Base-by-base conservation (phyloP, 2,329 filamentous ascomycete genomes). In the Pestalotiopsis sp. region DNA sequence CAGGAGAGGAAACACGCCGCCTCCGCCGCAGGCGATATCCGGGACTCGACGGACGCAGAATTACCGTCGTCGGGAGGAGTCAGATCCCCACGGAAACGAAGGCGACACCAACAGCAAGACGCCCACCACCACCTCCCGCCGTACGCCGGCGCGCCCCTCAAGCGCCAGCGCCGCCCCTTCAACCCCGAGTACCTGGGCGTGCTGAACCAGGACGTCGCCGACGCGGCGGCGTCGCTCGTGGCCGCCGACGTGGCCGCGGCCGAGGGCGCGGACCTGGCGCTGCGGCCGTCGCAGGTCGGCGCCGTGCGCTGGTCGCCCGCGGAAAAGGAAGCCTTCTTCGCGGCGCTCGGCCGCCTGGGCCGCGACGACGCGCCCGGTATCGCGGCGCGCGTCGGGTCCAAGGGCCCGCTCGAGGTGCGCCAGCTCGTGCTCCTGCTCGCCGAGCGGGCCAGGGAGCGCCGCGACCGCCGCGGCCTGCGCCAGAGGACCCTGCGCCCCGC, bases 291-390 rank as follows among this genome's bases (percentile, higher is more conserved):
- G 2, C 92, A 94, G 74, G 81, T 94, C 65, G 94, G 94, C 25
- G 84, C 89, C 31, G 89, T 90, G 0, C 73, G 80, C 12, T 98
- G 95, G 95, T 90, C 87, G 0, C 70, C 86, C 0, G 73, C 81
- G 1, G 95, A 98, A 75, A 97, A 97, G 76, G 82, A 86, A 1
- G 73, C 83, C 0, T 87, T 97, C 68, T 97, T 93, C 77, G 83
- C 87, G 14, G 86, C 88, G 0, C 78, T 97, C 3, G 83, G 86
- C 1, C 87, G 87, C 0, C 84, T 92, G 2, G 93, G 93, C 0
- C 86, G 83, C 65, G 86, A 89, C 73, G 83, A 94, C 70, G 74
- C 92, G 0, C 80, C 80, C 1, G 87, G 85, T 1, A 91, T 98
- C 67, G 85, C 93, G 1, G 74, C 80, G 9, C 84, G 86, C 0